Evolutionary conservation across 2,329 filamentous ascomycete species (phyloP), one percentile per base, ranked within the genome.

Genomic region (Phaeosphaeriaceae sp.): DNA sequence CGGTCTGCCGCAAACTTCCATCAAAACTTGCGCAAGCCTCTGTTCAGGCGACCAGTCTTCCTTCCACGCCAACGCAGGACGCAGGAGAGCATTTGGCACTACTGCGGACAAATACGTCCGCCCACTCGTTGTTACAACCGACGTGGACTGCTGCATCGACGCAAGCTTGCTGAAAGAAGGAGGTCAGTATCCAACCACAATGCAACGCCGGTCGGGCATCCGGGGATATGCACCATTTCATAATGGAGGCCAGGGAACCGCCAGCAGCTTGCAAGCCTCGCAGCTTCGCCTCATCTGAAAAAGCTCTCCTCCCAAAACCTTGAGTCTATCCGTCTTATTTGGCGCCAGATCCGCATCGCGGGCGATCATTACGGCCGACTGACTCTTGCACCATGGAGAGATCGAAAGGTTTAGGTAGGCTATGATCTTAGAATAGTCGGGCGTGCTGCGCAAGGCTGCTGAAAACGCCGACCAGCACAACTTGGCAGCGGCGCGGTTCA

Each of bases 391-490:
- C 31, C 6, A 36, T 36, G 31, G 31, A 36, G 13, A 36, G 31
- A 36, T 36, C 6, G 31, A 36, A 13, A 36, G 31, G 11, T 36
- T 15, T 5, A 36, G 31, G 31, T 13, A 10, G 49, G 9, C 40
- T 20, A 13, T 20, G 49, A n/a, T 19, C 36, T 31, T 40, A n/a
- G 22, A 51, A 51, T 51, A 51, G 49, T 51, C 49, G 20, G 36
- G 22, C 49, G 25, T 27, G 20, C 22, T 27, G 22, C 22, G 49
- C 48, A 50, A 50, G 48, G 48, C 48, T 50, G 48, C 31, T 7
- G 21, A 42, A 42, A 19, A 11, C 31, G 31, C 31, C 48, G 9
- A 45, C 42, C 42, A 45, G 42, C 42, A 45, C 42, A 45, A 17
- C 48, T 50, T 50, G 48, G 48, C 31, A 10, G 21, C 21, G 33